These are phyloP conservation scores for Prunella vulgaris DNA, from an alignment of 257 asterid species.

Conservation along the genomic window DNA sequence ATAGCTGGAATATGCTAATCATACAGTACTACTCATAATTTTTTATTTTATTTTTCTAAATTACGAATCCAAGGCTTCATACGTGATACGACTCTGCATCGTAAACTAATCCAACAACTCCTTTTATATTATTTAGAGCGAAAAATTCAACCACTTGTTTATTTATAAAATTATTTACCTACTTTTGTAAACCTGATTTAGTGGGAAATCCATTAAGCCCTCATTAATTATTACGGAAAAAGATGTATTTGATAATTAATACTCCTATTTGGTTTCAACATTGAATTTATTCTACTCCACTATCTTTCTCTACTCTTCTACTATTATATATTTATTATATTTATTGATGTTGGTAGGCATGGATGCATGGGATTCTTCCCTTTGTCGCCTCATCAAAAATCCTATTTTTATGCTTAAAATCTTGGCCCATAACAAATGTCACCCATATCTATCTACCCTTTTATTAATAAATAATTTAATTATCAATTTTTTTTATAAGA, in stretches of 20 bases:
- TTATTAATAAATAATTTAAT: not conserved
- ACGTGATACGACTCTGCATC: not conserved
- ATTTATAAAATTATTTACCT: conserved; percentile 19
- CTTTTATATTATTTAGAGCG: not conserved
- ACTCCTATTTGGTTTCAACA: conserved; percentile 18
- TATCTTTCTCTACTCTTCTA: conserved; percentile 25
- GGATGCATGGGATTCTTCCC: conserved; percentile 38
- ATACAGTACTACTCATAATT: not conserved
- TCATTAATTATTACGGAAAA: conserved; percentile 1
- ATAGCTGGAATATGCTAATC: not conserved
- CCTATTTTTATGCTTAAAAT: not conserved
- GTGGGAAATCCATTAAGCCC: conserved; percentile 27
- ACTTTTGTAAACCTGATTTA: conserved; percentile 12
- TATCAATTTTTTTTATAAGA: not conserved
- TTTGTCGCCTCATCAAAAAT: conserved; percentile 31
- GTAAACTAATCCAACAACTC: not conserved
- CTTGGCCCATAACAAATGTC: conserved; percentile 29
- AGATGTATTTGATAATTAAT: conserved; percentile 14
- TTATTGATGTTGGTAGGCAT: conserved; percentile 25
- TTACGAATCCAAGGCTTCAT: not conserved
- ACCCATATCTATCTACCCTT: not conserved
- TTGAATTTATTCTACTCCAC: conserved; percentile 36
- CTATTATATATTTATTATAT: conserved; percentile 11
- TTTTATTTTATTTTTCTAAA: not conserved
- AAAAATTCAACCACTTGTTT: conserved; percentile 11